Percentiles rank a stretch among this genome's conserved stretches.
Evolutionary conservation across 2,329 filamentous ascomycete species (phyloP).

Genomic region (Pseudophaeomoniella oleicola): DNA sequence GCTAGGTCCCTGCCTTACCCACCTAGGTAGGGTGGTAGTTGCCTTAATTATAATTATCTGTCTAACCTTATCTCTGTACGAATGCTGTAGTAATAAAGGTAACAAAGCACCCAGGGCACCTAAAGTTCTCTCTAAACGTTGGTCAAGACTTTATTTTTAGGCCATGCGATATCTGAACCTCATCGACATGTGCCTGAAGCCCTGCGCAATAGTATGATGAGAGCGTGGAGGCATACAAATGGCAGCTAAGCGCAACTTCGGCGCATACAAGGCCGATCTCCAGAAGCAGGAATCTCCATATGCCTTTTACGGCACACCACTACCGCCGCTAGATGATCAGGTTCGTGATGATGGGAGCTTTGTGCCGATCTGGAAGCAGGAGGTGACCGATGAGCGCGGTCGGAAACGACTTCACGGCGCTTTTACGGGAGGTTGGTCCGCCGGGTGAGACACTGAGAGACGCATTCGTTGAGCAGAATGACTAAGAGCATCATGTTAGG

Average conservation of each 20-base stretch:
- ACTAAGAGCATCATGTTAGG: constrained; percentile 33
- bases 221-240: no score
- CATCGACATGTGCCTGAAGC: no score
- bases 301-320: constrained; percentile 67
- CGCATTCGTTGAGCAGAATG: constrained; percentile 15
- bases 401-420: constrained; percentile 86
- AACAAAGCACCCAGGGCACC: no score
- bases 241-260: constrained; percentile 67
- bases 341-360: constrained; percentile 81
- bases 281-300: constrained; percentile 56
- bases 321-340: constrained; percentile 63
- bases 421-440: constrained; percentile 92
- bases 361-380: constrained; percentile 95
- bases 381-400: constrained; percentile 84
- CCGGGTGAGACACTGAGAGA: constrained; percentile 52
- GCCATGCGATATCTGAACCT: no score
- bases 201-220: no score
- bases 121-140: no score
- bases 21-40: no score
- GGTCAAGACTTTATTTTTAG: no score
- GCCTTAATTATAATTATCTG: no score
- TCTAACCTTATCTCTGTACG: no score
- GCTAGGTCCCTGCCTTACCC: no score
- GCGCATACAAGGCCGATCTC: constrained; percentile 62
- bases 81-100: no score